A percentile compares a stretch with the other conserved stretches of the same genome.
These are phyloP conservation scores for Choiromyces venosus DNA, from an alignment of 495 filamentous ascomycete genomes.

Conservation along the genomic window DNA sequence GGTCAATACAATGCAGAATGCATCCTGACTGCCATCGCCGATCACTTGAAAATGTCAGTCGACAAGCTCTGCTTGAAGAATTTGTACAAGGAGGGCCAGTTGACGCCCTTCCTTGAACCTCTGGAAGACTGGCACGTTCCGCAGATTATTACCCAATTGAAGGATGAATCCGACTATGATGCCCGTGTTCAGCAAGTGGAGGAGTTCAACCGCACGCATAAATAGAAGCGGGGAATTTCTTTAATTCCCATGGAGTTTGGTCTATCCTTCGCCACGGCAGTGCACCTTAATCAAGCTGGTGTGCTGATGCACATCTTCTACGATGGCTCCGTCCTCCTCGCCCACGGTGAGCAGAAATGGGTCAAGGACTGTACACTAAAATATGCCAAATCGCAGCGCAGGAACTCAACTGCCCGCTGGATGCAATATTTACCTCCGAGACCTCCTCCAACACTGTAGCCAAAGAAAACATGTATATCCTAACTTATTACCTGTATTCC, in stretches of 20 bases:
- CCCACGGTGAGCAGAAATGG: too few species aligned
- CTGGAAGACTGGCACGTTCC: slow-evolving; percentile 47
- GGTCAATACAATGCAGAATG: slow-evolving; percentile 46
- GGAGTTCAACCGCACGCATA: slow-evolving; percentile 44
- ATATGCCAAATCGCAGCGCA: too few species aligned
- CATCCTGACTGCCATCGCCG: slow-evolving; percentile 45
- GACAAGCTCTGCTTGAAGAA: slow-evolving; percentile 46
- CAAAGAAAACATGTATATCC: too few species aligned
- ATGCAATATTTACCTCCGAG: too few species aligned
- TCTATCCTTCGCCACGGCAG: slow-evolving; percentile 46
- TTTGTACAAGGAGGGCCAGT: slow-evolving; percentile 44
- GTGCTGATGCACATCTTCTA: too few species aligned
- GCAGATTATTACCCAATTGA: slow-evolving; percentile 41
- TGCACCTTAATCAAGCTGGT: too few species aligned
- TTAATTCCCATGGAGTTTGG: slow-evolving; percentile 47
- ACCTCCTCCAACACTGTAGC: too few species aligned
- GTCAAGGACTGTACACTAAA: too few species aligned
- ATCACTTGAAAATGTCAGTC: slow-evolving; percentile 42
- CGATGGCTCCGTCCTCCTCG: too few species aligned
- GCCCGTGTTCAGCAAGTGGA: slow-evolving; percentile 40
- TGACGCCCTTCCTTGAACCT: slow-evolving; percentile 45
- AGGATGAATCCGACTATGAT: slow-evolving; percentile 43
- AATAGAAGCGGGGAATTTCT: slow-evolving; percentile 46
- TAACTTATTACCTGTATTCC: too few species aligned
- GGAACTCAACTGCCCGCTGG: too few species aligned